Base-by-base conservation (phyloP, 352 stramenopile species). In the Phytophthora pinifolia region DNA sequence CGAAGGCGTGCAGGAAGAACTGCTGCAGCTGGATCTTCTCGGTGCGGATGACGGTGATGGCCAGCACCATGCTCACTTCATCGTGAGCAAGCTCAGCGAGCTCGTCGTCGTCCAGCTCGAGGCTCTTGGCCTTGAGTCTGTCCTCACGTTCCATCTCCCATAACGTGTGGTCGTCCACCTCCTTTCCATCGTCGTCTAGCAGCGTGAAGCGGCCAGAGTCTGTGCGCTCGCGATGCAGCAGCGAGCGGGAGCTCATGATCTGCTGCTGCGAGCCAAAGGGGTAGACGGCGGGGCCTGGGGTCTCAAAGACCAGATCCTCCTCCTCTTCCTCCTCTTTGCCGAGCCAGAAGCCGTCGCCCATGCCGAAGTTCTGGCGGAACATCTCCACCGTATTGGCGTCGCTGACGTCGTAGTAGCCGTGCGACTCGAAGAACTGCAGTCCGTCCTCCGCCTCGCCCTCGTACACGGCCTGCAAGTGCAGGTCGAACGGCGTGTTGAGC, bases 331-430 rank as follows among this genome's bases (percentile, higher is more conserved):
- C 60, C 6, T 82, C 64, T 22, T 64, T 61, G 25, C 72, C 69
- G 20, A 76, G 59, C 80, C 80, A 90, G 43, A 93, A 93, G 15
- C 35, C 67, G 25, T 88, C 56, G n/a, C 74, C 61, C 6, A 89
- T 52, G 6, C 76, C 76, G 49, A 88, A 82, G 56, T 88, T 89
- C 59, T 83, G 51, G 13, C 79, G 80, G 55, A 90, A 93, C 74
- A 90, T 87, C 39, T 75, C 72, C 10, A 93, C 75, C 1, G 83
- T 93, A 56, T 93, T 93, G 45, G 76, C 79, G n/a, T 93, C 83
- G 13, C 57, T 72, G 30, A 89, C 67, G 70, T 93, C 83, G 51
- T 89, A 93, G 66, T 93, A 93, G 10, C 83, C 83, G 35, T 89
- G 76, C 14, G 76, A 83, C 63, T 89, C 72, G 51, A 93, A 93